Evolutionary conservation across 768 basidiomycete genomes (phyloP).

Genomic region (Leccinum truebloodii): DNA sequence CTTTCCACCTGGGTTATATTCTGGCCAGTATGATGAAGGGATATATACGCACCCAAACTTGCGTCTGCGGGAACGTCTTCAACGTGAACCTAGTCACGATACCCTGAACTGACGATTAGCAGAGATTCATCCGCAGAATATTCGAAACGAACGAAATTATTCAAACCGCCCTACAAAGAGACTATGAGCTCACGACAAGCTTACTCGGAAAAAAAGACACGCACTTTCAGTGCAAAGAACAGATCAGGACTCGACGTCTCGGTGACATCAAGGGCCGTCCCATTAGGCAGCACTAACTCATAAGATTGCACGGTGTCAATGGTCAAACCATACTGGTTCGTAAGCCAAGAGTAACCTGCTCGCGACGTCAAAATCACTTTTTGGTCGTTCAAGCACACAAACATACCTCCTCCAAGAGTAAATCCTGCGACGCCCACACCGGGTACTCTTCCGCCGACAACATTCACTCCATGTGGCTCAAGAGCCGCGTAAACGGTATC

Average conservation of each 20-base stretch:
- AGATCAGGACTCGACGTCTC: constrained; percentile 37
- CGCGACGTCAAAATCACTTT: background rate
- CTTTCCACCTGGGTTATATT: constrained; percentile 28
- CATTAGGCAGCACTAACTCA: constrained; percentile 53
- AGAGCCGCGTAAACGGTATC: constrained; percentile 60
- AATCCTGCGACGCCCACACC: constrained; percentile 65
- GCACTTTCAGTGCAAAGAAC: constrained; percentile 47
- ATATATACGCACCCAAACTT: constrained; percentile 56
- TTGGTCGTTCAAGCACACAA: background rate
- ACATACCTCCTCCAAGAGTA: constrained; percentile 54
- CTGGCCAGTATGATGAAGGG: too few species aligned
- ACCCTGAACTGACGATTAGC: constrained; percentile 36
- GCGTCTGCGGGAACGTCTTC: constrained; percentile 51
- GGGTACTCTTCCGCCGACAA: constrained; percentile 54
- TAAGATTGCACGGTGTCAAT: constrained; percentile 54
- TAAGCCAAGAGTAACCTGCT: constrained; percentile 43
- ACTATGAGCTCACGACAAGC: background rate
- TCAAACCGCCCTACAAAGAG: constrained; percentile 51
- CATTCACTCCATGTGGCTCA: constrained; percentile 48
- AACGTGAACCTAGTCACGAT: constrained; percentile 61
- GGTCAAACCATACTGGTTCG: constrained; percentile 61
- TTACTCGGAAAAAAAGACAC: background rate
- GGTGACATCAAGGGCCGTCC: constrained; percentile 40
- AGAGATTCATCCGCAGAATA: background rate
- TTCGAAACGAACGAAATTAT: constrained; percentile 51